Conservation (phyloP, 805 yeast genomes). For the Teunomyces stri region DNA sequence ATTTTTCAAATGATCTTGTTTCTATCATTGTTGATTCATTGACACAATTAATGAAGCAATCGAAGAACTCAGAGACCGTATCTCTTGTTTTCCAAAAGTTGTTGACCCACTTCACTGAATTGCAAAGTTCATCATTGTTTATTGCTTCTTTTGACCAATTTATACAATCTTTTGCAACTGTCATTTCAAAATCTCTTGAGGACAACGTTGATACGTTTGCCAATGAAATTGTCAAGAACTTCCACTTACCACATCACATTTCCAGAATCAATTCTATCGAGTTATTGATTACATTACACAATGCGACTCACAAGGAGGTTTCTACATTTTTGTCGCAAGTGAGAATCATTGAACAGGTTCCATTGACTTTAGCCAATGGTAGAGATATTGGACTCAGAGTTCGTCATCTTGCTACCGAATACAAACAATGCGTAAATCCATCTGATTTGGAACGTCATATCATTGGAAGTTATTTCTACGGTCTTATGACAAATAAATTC, state of each 20-base stretch:
- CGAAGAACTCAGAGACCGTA: background rate
- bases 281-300: slow-evolving; percentile 36
- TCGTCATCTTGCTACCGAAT: slow-evolving; percentile 53
- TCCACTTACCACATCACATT: slow-evolving; percentile 49
- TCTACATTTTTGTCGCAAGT: slow-evolving; percentile 49
- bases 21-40: slow-evolving; percentile 40
- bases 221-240: slow-evolving; percentile 23
- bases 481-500: slow-evolving; percentile 69
- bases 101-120: slow-evolving; percentile 17
- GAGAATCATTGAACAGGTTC: slow-evolving; percentile 65
- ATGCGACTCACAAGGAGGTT: slow-evolving; percentile 19
- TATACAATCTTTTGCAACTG: slow-evolving; percentile 11
- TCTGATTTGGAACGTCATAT: slow-evolving; percentile 15
- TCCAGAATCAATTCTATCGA: slow-evolving; percentile 52
- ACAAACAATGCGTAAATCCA: slow-evolving; percentile 22
- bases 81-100: slow-evolving; percentile 11
- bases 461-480: slow-evolving; percentile 45
- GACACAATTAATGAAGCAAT: slow-evolving; percentile 19
- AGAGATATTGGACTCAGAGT: slow-evolving; percentile 73
- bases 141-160: slow-evolving; percentile 33
- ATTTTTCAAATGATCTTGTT: slow-evolving; percentile 36
- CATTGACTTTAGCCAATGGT: slow-evolving; percentile 63
- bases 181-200: background rate
- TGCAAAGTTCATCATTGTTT: slow-evolving; percentile 35
- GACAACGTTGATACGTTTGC: slow-evolving; percentile 12